Evolutionary conservation across 2,329 filamentous ascomycete genomes (phyloP), one percentile per base, ranked within the genome.

Genomic region (Colletotrichum cordylinicola): DNA sequence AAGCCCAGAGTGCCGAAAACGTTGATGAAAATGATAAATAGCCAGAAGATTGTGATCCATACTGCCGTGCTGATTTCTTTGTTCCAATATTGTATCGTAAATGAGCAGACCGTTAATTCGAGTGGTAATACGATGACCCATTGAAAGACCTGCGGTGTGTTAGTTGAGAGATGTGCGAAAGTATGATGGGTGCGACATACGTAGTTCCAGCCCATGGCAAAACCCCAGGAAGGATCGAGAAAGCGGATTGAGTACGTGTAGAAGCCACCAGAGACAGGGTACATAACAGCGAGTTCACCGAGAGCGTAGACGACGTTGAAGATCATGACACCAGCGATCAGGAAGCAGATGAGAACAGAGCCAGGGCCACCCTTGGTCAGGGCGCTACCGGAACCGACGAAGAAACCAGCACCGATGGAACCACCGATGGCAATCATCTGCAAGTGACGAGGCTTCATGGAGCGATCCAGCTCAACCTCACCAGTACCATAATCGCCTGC

Each of bases 401-500:
- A 92, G 85, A 92, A 91, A 85, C 90, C 90, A 81, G 90, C 90
- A 82, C 90, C 90, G 72, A 92, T 92, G 37, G 90, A 91, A 75
- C 90, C 90, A 80, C 90, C 90, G 72, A 92, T 91, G 80, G 90
- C 89, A 82, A 92, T 92, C 90, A 92, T 91, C 83, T 92, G 89
- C 78, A 92, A 83, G 82, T 92, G 90, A 78, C 90, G 88, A 67
- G 86, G 85, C 85, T 90, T 89, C 86, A 92, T 90, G 79, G 84
- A 82, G 66, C 85, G 84, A 78, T 88, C 85, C 62, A 88, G 82
- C 79, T 87, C 82, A 60, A 74, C 21, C n/a, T 71, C 60, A 58
- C 77, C 78, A 13, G 69, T 73, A 56, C 72, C 75, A 33, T 35
- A 61, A 35, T 78, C 77, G 73, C 70, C 73, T 75, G 24, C 10